Base-by-base conservation (phyloP, 345 rosid species). In the Euphorbia tirucalli region DNA sequence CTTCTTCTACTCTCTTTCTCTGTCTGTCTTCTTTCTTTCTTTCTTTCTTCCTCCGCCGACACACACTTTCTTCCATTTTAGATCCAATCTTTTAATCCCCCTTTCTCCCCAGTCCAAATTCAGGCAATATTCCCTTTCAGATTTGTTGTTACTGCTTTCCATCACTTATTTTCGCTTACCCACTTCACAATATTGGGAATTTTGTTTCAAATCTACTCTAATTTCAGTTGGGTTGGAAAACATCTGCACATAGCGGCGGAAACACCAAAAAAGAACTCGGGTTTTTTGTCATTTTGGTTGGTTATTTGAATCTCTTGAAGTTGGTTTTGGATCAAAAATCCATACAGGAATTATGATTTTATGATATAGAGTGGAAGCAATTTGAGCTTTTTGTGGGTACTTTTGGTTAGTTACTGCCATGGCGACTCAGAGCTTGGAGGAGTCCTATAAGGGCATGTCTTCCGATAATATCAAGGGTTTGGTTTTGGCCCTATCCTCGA, bases 381-480 rank as follows among this genome's bases (percentile, higher is more conserved):
- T 39, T 43, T 44, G 25, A 16, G 18, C 10, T 18, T 28, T 55
- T 43, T n/a, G 6, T 25, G 54, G 56, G 57, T 32, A 2, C 11
- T 56, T 37, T 13, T 65, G 0, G 37, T 65, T 9, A 48, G 44
- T 44, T 64, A 10, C 41, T 32, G 54, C 75, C 14, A 39, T 54
- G 70, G 64, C 52, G 30, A 72, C 57, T 7, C 70, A 55, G 69
- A 68, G 57, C 78, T 75, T 68, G 73, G 43, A 54, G 32, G 73
- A 68, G 24, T 32, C 79, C 13, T 76, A 71, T 71, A 66, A 60
- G 35, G 79, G 75, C 18, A 76, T 76, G 71, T 76, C 79, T 18
- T 59, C 79, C 16, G 74, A 71, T 66, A 76, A 76, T 41, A 71
- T 76, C 37, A 76, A 76, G 58, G 79, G 79, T 4, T 71, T 76